These are phyloP conservation scores for Conoideocrella luteorostrata DNA, from an alignment of 2,329 filamentous ascomycete genomes.

Conservation along the genomic window DNA sequence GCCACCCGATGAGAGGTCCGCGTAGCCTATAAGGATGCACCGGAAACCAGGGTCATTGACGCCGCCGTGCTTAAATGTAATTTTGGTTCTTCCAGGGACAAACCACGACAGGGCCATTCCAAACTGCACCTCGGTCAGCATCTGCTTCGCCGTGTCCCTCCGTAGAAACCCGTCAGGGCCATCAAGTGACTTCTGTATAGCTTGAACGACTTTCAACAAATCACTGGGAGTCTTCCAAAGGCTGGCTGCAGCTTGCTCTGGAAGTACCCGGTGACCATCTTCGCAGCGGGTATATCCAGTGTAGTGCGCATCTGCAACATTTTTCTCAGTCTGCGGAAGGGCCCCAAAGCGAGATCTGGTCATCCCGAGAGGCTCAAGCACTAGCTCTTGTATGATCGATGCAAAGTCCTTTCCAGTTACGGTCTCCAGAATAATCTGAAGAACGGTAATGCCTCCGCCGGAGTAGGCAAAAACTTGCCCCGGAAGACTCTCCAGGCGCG, in stretches of 20 bases:
- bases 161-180: constrained; percentile 12
- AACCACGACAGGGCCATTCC: constrained; percentile 15
- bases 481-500: constrained; percentile 9
- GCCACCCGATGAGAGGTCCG: too few species aligned
- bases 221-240: constrained; percentile 18
- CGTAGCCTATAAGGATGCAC: constrained; percentile 13
- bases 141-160: constrained; percentile 10
- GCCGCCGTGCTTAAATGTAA: constrained; percentile 14
- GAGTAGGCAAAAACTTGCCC: constrained; percentile 10
- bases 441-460: constrained; percentile 11
- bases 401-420: constrained; percentile 10
- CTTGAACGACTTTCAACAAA: constrained; percentile 13
- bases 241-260: constrained; percentile 12
- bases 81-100: constrained; percentile 2
- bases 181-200: constrained; percentile 14
- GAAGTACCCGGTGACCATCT: constrained; percentile 5
- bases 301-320: constrained; percentile 9
- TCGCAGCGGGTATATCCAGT: constrained; percentile 3
- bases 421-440: constrained; percentile 12
- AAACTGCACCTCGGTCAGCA: constrained; percentile 11
- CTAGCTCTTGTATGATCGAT: constrained; percentile 8
- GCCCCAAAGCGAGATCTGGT: constrained; percentile 8
- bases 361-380: constrained; percentile 13
- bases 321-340: constrained; percentile 8
- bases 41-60: constrained; percentile 14